These are phyloP conservation scores for Asparagopsis taxiformis DNA, from an alignment of 31 red algal species.

Conservation along the genomic window DNA sequence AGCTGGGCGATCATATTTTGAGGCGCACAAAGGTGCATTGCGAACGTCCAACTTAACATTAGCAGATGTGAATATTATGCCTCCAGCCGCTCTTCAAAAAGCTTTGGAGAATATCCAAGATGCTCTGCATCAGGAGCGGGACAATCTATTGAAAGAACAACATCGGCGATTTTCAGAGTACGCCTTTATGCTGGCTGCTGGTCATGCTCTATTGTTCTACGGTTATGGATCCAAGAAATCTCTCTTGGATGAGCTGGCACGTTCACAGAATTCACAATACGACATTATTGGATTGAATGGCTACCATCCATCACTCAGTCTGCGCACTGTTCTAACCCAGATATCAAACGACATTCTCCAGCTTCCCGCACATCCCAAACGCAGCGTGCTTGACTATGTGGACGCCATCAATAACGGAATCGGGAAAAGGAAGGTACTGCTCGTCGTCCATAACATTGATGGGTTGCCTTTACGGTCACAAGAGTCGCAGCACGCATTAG, in stretches of 20 bases:
- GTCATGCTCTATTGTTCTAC: conserved; percentile 60
- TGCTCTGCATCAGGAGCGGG: neutral
- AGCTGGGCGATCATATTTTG: conserved; percentile 59
- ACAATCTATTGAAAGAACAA: conserved; percentile 19
- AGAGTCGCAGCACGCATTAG: conserved; percentile 68
- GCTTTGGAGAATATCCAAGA: conserved; percentile 20
- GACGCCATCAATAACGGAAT: conserved; percentile 43
- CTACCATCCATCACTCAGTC: conserved; percentile 42
- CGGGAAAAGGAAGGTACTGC: conserved; percentile 7
- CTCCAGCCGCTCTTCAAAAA: conserved; percentile 23
- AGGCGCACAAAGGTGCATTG: conserved; percentile 51
- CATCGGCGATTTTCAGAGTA: conserved; percentile 15
- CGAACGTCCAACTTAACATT: conserved; percentile 63
- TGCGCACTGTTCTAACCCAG: conserved; percentile 47
- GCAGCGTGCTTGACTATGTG: conserved; percentile 56
- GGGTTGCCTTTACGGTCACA: conserved; percentile 56
- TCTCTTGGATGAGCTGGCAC: conserved; percentile 53
- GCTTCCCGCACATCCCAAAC: conserved; percentile 18
- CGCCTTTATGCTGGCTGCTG: conserved; percentile 33
- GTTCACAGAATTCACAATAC: neutral
- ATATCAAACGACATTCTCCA: conserved; percentile 50
- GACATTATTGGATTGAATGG: conserved; percentile 52
- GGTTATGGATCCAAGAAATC: conserved; percentile 62
- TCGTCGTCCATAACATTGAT: conserved; percentile 96
- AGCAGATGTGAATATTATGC: conserved; percentile 27